Evolutionary conservation across 2,329 filamentous ascomycete genomes (phyloP).

Genomic region (Diaporthe sp.): DNA sequence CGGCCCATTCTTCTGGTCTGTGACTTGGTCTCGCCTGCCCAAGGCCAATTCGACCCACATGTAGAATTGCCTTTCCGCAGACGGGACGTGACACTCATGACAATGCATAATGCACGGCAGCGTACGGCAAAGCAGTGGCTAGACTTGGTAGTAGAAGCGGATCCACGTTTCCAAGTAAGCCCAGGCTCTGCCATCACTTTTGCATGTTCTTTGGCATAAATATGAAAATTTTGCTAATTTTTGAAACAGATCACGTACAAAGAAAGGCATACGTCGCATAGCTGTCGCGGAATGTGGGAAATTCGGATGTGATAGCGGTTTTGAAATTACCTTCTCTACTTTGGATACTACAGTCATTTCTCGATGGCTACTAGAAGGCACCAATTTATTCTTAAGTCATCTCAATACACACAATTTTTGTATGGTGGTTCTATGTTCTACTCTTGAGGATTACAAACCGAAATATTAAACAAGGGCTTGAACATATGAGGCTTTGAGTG

Average conservation of each 20-base stretch:
- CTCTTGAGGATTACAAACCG: too few relatives aligned
- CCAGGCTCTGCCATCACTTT: background rate
- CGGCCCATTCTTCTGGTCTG: background rate
- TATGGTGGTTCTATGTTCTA: too few relatives aligned
- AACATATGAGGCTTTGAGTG: background rate
- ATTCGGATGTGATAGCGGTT: background rate
- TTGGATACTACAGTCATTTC: too few relatives aligned
- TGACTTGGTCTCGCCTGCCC: background rate
- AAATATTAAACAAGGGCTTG: background rate
- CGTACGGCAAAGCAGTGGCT: conserved; percentile 10
- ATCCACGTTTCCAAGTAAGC: conserved; percentile 7
- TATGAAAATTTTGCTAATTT: background rate
- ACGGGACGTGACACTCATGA: conserved; percentile 17
- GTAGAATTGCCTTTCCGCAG: conserved; percentile 10
- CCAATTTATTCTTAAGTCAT: background rate
- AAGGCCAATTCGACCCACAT: background rate
- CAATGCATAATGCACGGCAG: conserved; percentile 16
- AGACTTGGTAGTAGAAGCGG: background rate
- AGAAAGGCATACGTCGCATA: background rate
- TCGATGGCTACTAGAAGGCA: background rate
- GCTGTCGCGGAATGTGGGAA: conserved; percentile 22
- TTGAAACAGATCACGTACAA: background rate
- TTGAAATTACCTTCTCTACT: background rate
- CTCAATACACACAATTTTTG: too few relatives aligned
- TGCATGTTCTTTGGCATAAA: too few relatives aligned